Evolutionary conservation across 495 filamentous ascomycete genomes (phyloP).

Genomic region (Evansstolkia leycettana): DNA sequence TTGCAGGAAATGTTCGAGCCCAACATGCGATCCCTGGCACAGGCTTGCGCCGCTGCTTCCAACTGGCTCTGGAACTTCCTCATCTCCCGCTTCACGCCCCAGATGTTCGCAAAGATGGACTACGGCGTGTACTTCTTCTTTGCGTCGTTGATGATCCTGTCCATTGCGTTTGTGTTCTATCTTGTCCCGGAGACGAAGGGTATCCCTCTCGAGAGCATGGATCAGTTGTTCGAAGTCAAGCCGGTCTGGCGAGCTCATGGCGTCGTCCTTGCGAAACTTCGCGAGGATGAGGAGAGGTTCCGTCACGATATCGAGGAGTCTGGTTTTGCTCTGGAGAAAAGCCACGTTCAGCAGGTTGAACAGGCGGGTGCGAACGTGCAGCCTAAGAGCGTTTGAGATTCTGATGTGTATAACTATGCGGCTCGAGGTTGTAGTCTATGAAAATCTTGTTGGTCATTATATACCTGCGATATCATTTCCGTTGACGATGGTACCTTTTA

Average conservation of each 20-base stretch:
- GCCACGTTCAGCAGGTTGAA: constrained; percentile 11
- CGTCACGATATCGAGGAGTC: constrained; percentile 35
- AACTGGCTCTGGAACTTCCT: constrained; percentile 76
- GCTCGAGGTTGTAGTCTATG: too few species aligned
- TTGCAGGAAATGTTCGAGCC: constrained; percentile 45
- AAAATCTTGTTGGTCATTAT: too few species aligned
- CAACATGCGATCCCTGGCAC: constrained; percentile 52
- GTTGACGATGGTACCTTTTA: too few species aligned
- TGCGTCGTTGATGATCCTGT: constrained; percentile 54
- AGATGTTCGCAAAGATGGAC: constrained; percentile 60
- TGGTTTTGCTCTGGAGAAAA: constrained; percentile 10
- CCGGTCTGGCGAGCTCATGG: constrained; percentile 44
- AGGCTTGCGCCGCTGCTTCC: constrained; percentile 54
- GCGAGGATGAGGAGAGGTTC: constrained; percentile 37
- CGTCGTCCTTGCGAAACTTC: constrained; percentile 36
- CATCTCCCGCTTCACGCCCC: constrained; percentile 57
- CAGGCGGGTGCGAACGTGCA: constrained; percentile 1
- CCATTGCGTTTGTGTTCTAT: constrained; percentile 55
- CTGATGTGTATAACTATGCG: too few species aligned
- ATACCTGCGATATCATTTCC: too few species aligned
- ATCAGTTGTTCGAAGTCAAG: constrained; percentile 43
- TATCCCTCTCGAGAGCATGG: constrained; percentile 38
- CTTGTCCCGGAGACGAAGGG: constrained; percentile 57
- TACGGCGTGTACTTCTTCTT: constrained; percentile 77
- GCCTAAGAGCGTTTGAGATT: constrained; percentile 5